Evolutionary conservation across 805 yeast genomes (phyloP), one percentile per base, ranked within the genome.

Genomic region (Hanseniaspora hatyaiensis): DNA sequence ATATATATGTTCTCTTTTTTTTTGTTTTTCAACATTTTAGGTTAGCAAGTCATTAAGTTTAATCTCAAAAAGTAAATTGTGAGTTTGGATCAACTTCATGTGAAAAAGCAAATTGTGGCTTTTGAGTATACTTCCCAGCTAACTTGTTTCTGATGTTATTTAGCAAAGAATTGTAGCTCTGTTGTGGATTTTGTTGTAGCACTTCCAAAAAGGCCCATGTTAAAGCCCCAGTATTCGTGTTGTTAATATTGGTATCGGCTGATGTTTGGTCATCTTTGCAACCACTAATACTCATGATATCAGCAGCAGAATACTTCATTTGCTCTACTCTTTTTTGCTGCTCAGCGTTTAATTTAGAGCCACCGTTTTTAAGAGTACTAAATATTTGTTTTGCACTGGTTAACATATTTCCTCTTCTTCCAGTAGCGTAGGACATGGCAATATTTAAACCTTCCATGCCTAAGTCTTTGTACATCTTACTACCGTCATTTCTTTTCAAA

Each of bases 201-300:
- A 82, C 88, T 51, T 70, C 68, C 39, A 82, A 69, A 56, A 85
- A 82, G 1, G 94, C 80, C 65, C 76, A 82, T 20, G 87, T 79
- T 83, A 84, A 80, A 3, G 95, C 95, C 50, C 95, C 95, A 0
- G 92, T 82, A 34, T 78, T 74, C 11, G 63, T 65, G 23, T 88
- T 87, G 32, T 75, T 77, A 58, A 80, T 85, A 18, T 66, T 68
- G 0, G 94, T 82, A 62, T 84, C 94, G 6, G 94, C 94, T 28
- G 81, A 74, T 0, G 94, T 84, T 64, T 84, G 94, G 45, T 74
- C 71, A 63, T 84, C 95, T 59, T 81, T 82, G 54, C 94, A 85
- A 4, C 94, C 95, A 3, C 86, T 77, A 47, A 84, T 66, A 63
- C 77, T 73, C 20, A 84, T 73, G 16, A 79, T 82, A 63, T 84